phyloP scores from a whole-genome alignment of 352 stramenopile genomes.

The Pythium folliculosum region DNA sequence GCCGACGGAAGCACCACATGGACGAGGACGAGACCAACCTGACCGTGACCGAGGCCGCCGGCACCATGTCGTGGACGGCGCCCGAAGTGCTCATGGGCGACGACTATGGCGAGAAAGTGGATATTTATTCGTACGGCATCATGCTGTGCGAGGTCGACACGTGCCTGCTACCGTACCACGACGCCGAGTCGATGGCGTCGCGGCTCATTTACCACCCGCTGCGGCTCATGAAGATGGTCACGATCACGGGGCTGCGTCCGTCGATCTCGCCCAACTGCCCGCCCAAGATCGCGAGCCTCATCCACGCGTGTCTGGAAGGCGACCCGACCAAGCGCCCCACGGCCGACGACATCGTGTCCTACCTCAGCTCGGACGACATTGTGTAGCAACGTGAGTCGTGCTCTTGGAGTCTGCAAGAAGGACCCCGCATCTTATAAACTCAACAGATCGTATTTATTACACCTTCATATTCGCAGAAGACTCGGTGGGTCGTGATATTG shows the following conservation, averaged over 20 bases:
- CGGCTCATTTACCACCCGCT: constrained; percentile 55
- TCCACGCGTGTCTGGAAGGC: constrained; percentile 52
- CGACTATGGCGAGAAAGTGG: constrained; percentile 71
- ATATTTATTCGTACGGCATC: constrained; percentile 80
- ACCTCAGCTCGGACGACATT: constrained; percentile 18
- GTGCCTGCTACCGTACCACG: constrained; percentile 67
- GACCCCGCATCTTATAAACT: not conserved
- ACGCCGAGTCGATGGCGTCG: constrained; percentile 42
- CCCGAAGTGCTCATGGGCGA: constrained; percentile 65
- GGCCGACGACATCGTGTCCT: constrained; percentile 42
- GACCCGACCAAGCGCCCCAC: constrained; percentile 52
- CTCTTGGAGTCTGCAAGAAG: not conserved
- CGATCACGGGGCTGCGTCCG: constrained; percentile 53
- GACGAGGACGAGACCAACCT: constrained; percentile 45
- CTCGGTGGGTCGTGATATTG: not conserved
- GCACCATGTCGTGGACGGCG: constrained; percentile 67
- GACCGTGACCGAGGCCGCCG: constrained; percentile 50
- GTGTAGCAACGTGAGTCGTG: constrained; percentile 12
- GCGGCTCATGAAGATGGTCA: constrained; percentile 55
- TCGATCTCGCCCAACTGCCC: constrained; percentile 56
- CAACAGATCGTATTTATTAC: constrained; percentile 3
- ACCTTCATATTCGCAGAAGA: not conserved
- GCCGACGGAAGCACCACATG: constrained; percentile 43
- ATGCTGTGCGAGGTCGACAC: constrained; percentile 75
- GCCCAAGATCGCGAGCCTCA: constrained; percentile 57